phyloP scores from a whole-genome alignment of 768 basidiomycete genomes.

The Boletellus ananas region DNA sequence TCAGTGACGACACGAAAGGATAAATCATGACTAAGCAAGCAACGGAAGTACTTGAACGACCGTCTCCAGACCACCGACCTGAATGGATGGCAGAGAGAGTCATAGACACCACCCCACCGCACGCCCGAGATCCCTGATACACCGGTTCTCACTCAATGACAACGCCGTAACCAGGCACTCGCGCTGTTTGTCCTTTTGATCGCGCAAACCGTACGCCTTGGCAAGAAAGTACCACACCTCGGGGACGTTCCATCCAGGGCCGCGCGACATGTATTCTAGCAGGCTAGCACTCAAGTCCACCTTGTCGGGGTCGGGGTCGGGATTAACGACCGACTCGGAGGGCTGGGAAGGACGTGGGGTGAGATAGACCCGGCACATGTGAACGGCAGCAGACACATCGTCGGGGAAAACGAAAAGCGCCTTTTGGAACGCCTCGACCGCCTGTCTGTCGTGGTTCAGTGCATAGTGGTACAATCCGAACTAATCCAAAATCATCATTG shows the following conservation, averaged over 20 bases:
- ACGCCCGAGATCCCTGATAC: slow-evolving; percentile 57
- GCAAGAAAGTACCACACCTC: slow-evolving; percentile 95
- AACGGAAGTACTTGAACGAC: too few species aligned
- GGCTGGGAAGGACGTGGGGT: slow-evolving; percentile 19
- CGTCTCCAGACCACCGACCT: too few species aligned
- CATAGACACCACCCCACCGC: slow-evolving; percentile 70
- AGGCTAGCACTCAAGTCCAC: slow-evolving; percentile 82
- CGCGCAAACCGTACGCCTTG: slow-evolving; percentile 74
- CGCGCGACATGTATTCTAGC: slow-evolving; percentile 71
- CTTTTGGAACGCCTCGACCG: slow-evolving; percentile 77
- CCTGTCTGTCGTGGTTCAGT: slow-evolving; percentile 53
- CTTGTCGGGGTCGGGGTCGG: slow-evolving; percentile 38
- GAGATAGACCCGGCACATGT: slow-evolving; percentile 76
- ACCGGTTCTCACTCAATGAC: slow-evolving; percentile 54
- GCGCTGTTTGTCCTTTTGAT: slow-evolving; percentile 62
- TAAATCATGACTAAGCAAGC: too few species aligned
- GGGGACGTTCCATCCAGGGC: slow-evolving; percentile 83
- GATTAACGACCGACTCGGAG: slow-evolving; percentile 10
- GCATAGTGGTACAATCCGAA: slow-evolving; percentile 72
- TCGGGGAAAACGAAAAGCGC: slow-evolving; percentile 84
- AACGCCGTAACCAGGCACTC: slow-evolving; percentile 75
- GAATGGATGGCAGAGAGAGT: background rate
- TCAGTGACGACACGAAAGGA: too few species aligned
- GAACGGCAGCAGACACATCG: slow-evolving; percentile 72
- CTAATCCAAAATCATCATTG: slow-evolving; percentile 34